Evolutionary conservation across 2,329 filamentous ascomycete species (phyloP).

Genomic region (Lojkania enalia): DNA sequence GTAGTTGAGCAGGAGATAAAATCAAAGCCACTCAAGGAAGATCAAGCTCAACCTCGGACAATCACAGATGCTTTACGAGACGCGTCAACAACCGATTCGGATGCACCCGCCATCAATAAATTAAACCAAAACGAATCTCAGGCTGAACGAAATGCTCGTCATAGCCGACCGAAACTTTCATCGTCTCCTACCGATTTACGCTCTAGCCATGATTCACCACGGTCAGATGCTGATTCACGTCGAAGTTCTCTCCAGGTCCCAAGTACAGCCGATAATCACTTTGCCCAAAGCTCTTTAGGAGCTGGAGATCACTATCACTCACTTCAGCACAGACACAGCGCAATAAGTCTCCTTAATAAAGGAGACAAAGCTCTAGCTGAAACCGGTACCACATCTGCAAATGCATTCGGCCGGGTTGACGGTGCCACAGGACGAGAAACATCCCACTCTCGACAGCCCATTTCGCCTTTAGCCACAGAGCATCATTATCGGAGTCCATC

Average conservation of each 20-base stretch:
- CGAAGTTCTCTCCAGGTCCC: constrained; percentile 37
- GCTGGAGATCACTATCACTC: constrained; percentile 39
- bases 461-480: constrained; percentile 36
- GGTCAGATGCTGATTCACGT: constrained; percentile 41
- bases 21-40: constrained; percentile 38
- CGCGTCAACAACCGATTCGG: constrained; percentile 78
- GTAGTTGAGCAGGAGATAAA: constrained; percentile 47
- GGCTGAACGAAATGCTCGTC: constrained; percentile 23
- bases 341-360: constrained; percentile 63
- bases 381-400: constrained; percentile 65
- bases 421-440: constrained; percentile 45
- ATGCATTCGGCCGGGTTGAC: constrained; percentile 67
- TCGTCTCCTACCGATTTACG: constrained; percentile 20
- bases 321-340: constrained; percentile 57
- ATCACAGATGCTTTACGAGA: constrained; percentile 90
- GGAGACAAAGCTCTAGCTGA: constrained; percentile 66
- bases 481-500: constrained; percentile 37
- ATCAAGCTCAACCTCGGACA: constrained; percentile 62
- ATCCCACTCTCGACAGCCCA: constrained; percentile 32
- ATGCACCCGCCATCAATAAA: constrained; percentile 37
- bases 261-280: constrained; percentile 29
- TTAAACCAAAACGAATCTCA: constrained; percentile 29
- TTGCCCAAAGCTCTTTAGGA: constrained; percentile 36
- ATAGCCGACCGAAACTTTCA: constrained; percentile 24
- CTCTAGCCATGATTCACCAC: constrained; percentile 27